phyloP scores from a whole-genome alignment of 768 basidiomycete genomes.

The Brasilioporus rufonigricans region DNA sequence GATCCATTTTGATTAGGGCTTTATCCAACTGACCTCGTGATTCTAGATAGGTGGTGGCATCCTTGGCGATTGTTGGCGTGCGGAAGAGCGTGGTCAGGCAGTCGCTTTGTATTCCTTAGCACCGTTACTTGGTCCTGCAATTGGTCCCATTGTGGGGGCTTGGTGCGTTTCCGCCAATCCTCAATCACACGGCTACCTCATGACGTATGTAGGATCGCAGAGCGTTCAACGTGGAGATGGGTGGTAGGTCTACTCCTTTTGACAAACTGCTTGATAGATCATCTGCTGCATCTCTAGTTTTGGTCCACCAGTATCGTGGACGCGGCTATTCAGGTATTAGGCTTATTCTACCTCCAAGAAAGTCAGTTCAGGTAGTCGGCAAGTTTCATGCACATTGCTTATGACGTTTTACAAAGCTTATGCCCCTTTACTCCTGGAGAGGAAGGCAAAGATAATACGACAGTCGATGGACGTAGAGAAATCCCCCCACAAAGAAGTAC shows the following conservation, averaged over 20 bases:
- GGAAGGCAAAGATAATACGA: conserved; percentile 49
- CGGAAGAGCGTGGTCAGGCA: conserved; percentile 64
- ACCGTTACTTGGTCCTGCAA: conserved; percentile 61
- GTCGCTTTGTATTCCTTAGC: conserved; percentile 64
- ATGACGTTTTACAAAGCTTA: conserved; percentile 21
- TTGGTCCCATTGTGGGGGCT: conserved; percentile 62
- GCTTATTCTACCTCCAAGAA: conserved; percentile 60
- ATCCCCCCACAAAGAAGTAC: conserved; percentile 34
- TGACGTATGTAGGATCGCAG: conserved; percentile 41
- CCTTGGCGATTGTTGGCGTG: conserved; percentile 57
- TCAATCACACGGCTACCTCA: background rate
- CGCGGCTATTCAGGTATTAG: conserved; percentile 50
- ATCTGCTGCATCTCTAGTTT: conserved; percentile 39
- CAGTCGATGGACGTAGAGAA: conserved; percentile 50
- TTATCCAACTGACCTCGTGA: background rate
- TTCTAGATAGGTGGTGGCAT: conserved; percentile 62
- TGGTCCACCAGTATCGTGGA: conserved; percentile 65
- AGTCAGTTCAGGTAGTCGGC: conserved; percentile 39
- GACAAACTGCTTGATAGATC: background rate
- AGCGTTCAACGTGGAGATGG: conserved; percentile 66
- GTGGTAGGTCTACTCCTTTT: conserved; percentile 41
- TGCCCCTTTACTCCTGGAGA: conserved; percentile 38
- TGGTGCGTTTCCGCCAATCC: conserved; percentile 36
- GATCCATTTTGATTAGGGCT: conserved; percentile 20
- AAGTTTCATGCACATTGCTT: conserved; percentile 12